Evolutionary conservation across 495 filamentous ascomycete genomes (phyloP).

Genomic region (Tuber borchii): DNA sequence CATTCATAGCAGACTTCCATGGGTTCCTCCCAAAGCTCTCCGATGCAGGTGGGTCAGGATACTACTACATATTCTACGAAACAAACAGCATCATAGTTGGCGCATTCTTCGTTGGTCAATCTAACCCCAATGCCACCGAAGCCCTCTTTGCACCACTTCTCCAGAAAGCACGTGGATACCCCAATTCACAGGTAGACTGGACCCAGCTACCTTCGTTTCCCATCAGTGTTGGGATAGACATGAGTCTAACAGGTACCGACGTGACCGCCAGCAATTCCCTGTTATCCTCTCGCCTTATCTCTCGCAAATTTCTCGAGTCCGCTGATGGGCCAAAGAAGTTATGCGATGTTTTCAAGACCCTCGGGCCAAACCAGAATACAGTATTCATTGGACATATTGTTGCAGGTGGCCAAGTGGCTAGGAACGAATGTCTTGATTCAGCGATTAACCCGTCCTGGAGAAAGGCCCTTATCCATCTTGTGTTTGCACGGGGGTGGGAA

Average conservation of each 20-base stretch:
- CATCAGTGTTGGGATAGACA: conserved; percentile 10
- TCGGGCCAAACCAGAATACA: conserved; percentile 37
- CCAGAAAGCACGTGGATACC: conserved; percentile 4
- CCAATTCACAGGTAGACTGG: conserved; percentile 20
- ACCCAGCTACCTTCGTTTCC: conserved; percentile 29
- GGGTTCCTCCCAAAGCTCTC: conserved; percentile 41
- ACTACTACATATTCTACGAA: conserved; percentile 43
- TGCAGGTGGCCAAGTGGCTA: conserved; percentile 30
- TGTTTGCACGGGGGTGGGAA: conserved; percentile 42
- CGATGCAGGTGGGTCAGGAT: conserved; percentile 44
- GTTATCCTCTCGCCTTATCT: conserved; percentile 45
- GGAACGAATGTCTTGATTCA: conserved; percentile 38
- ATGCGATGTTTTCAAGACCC: conserved; percentile 33
- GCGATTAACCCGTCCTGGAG: conserved; percentile 49
- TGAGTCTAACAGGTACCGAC: conserved; percentile 35
- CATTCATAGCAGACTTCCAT: conserved; percentile 42
- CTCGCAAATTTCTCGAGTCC: conserved; percentile 39
- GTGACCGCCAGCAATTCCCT: conserved; percentile 42
- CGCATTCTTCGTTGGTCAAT: conserved; percentile 39
- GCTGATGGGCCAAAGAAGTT: conserved; percentile 40
- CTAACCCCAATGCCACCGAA: conserved; percentile 17
- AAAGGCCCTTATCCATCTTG: conserved; percentile 45
- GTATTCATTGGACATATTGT: conserved; percentile 42
- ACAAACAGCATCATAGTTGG: conserved; percentile 20
- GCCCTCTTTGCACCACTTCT: conserved; percentile 20